A percentile compares a stretch with the other conserved stretches of the same genome.
Evolutionary conservation across 192 early-diverging fungal genomes (phyloP).

Genomic region (Gigaspora rosea): DNA sequence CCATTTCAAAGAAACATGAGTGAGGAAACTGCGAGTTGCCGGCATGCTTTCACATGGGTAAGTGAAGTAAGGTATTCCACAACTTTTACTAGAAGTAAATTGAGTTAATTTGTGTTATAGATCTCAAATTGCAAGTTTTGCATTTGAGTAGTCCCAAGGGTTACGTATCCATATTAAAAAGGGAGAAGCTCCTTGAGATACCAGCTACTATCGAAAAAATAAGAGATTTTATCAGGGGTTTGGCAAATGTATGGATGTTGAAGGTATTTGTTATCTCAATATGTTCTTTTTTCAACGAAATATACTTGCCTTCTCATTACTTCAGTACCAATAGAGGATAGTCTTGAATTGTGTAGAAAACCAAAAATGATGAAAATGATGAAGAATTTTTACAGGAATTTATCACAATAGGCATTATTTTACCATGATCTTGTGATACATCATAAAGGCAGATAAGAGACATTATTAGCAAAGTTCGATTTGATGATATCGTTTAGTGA

Average conservation of each 20-base stretch:
- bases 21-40: background rate
- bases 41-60: conserved; percentile 17
- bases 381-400: too few relatives aligned
- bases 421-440: too few relatives aligned
- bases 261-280: too few relatives aligned
- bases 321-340: too few relatives aligned
- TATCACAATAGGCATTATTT: too few relatives aligned
- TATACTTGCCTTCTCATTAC: too few relatives aligned
- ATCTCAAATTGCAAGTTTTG: conserved; percentile 29
- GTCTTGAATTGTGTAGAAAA: too few relatives aligned
- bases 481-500: too few relatives aligned
- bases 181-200: conserved; percentile 17
- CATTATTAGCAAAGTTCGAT: too few relatives aligned
- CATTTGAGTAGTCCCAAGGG: conserved; percentile 22
- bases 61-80: background rate
- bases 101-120: conserved; percentile 24
- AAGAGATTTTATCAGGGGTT: conserved; percentile 13
- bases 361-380: too few relatives aligned
- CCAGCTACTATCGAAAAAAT: conserved; percentile 10
- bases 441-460: too few relatives aligned
- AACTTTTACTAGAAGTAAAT: conserved; percentile 20
- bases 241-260: background rate
- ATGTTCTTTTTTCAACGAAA: too few relatives aligned
- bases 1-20: conserved; percentile 12
- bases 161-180: conserved; percentile 31